Base-by-base conservation (phyloP, 306 rosid genomes). In the Delonix regia region DNA sequence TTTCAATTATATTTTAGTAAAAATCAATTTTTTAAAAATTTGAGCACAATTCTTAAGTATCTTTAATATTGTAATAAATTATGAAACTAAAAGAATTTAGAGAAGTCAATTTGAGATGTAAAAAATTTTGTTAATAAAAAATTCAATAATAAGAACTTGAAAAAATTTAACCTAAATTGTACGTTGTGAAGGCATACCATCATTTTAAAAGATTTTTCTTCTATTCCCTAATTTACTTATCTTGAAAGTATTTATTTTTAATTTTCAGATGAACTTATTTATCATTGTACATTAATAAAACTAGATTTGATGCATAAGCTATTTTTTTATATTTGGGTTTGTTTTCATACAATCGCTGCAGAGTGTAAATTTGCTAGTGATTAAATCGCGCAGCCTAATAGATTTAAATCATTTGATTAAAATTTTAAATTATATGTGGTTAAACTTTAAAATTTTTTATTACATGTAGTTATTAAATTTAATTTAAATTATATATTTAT, bases 291-390 rank as follows among this genome's bases (percentile, higher is more conserved):
- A 15, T 8, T 21, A 73, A 55, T n/a, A 22, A 73, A 19, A 28
- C 39, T 75, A 36, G 69, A 76, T 70, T 38, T 60, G 22, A 62
- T 61, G 41, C 73, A 41, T 28, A 22, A 69, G 33, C n/a, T 36
- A 21, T 49, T 69, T 24, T 24, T 76, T 48, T 73, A 60, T 36
- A 33, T 74, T 48, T 4, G 1, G 10, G 27, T 27, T 19, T 30
- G 8, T 1, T 19, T 38, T 64, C 70, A 64, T n/a, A 28, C 9
- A 38, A 64, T 64, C 34, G n/a, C 3, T 61, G 7, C 67, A 14
- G 7, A 28, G 30, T n/a, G n/a, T n/a, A n/a, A n/a, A n/a, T n/a
- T n/a, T n/a, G n/a, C n/a, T n/a, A n/a, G n/a, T n/a, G n/a, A n/a
- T n/a, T n/a, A n/a, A n/a, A n/a, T n/a, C n/a, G n/a, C n/a, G n/a